Base-by-base conservation (phyloP, 306 rosid genomes). In the Arachis hypogaea region DNA sequence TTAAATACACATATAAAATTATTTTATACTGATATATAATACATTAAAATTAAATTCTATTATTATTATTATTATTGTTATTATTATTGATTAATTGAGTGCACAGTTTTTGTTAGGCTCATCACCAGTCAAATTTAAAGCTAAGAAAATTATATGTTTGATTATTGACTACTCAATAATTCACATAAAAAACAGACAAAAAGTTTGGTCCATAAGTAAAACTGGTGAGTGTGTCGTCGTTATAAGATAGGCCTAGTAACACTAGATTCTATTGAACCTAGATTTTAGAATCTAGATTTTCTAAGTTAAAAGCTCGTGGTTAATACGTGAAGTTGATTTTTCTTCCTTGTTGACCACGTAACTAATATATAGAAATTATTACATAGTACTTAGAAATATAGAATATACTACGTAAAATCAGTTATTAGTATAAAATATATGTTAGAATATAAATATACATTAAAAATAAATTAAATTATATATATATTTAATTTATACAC, bases 71-170 rank as follows among this genome's bases (percentile, higher is more conserved):
- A 14, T 14, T 14, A 14, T 14, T 14, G 14, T 22, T 22, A 4
- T 29, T 9, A 57, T 9, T 10, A 49, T 49, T 49, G 7, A 49
- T 11, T 49, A 49, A 54, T 6, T 9, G 29, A 51, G 11, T 60
- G 79, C 45, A 67, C 38, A 66, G 45, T 73, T 58, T 47, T 73
- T 43, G 79, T 68, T 79, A 59, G 79, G 75, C 65, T 33, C 0
- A 11, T 33, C 0, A 11, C 43, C 56, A 33, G 71, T 73, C 66
- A 79, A 73, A 3, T 67, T 73, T 59, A 2, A 38, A 79, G 56
- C 4, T 33, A 11, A 73, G 54, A 60, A 73, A 52, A 11, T 28
- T 65, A n/a, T 47, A 11, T 49, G 14, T 11, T 49, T 49, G 55
- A 11, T 33, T 33, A 33, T 4, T 33, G 28, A 22, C 14, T 2